These are phyloP conservation scores for Lithohypha guttulata DNA, from an alignment of 2,329 filamentous ascomycete species.

Conservation along the genomic window DNA sequence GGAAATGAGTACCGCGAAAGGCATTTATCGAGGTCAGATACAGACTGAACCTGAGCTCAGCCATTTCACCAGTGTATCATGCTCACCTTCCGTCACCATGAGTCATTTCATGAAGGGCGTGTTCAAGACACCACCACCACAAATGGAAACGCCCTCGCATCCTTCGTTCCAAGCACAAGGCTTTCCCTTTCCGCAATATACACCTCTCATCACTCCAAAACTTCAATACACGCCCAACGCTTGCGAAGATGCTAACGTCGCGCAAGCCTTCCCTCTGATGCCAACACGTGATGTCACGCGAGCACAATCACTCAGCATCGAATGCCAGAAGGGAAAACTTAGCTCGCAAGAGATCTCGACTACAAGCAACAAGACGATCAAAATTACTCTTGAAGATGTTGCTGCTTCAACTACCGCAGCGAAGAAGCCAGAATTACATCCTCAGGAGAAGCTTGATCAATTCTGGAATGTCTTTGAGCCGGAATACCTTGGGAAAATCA, in stretches of 20 bases:
- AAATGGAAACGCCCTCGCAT: not conserved
- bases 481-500: constrained; percentile 61
- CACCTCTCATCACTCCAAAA: too few relatives aligned
- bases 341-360: not conserved
- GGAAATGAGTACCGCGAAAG: constrained; percentile 3
- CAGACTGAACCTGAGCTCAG: not conserved
- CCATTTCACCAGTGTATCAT: not conserved
- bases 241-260: not conserved
- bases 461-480: constrained; percentile 67
- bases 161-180: too few relatives aligned
- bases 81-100: not conserved
- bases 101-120: constrained; percentile 6
- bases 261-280: not conserved
- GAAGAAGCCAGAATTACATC: constrained; percentile 42
- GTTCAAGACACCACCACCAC: not conserved
- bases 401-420: constrained; percentile 5
- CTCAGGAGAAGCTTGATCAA: constrained; percentile 58
- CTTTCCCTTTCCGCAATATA: too few relatives aligned
- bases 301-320: not conserved
- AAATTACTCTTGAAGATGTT: constrained; percentile 6
- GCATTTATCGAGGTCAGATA: constrained; percentile 4
- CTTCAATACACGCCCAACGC: too few relatives aligned
- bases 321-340: not conserved
- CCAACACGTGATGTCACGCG: not conserved
- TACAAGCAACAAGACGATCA: constrained; percentile 5